Evolutionary conservation across 148 eudicot genomes (phyloP).

Genomic region (Simmondsia chinensis): DNA sequence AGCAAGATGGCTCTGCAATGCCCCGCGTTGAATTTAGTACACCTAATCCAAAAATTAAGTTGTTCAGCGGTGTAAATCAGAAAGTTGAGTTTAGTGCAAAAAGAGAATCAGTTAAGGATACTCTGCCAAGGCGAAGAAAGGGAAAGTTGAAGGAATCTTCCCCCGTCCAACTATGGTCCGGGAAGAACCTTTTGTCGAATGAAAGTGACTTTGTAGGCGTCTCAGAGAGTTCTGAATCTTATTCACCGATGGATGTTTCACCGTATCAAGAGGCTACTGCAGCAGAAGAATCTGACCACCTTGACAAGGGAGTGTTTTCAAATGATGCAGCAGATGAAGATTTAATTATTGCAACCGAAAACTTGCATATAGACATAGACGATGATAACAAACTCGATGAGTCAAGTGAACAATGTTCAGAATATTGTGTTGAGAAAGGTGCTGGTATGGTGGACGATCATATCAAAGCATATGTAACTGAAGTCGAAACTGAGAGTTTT

Average conservation of each 20-base stretch:
- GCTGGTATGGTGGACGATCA: slow-evolving; percentile 21
- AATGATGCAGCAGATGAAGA: slow-evolving; percentile 37
- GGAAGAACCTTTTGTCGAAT: slow-evolving; percentile 23
- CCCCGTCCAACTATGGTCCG: slow-evolving; percentile 17
- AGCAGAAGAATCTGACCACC: slow-evolving; percentile 23
- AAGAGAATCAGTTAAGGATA: slow-evolving; percentile 39
- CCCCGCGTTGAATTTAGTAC: slow-evolving; percentile 41
- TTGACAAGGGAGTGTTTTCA: slow-evolving; percentile 19
- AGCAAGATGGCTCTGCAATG: slow-evolving; percentile 22
- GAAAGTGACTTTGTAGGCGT: slow-evolving; percentile 25
- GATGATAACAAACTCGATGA: slow-evolving; percentile 19
- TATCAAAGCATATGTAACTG: slow-evolving; percentile 35
- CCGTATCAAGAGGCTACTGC: slow-evolving; percentile 49
- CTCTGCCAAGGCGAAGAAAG: slow-evolving; percentile 43
- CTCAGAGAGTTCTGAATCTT: slow-evolving; percentile 44
- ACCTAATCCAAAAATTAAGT: slow-evolving; percentile 27
- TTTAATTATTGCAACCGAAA: slow-evolving; percentile 42
- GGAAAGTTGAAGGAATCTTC: slow-evolving; percentile 41
- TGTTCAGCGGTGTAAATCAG: slow-evolving; percentile 27
- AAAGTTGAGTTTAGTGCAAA: slow-evolving; percentile 35
- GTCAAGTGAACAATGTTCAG: slow-evolving; percentile 22
- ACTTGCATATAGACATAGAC: slow-evolving; percentile 38
- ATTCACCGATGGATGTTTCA: slow-evolving; percentile 93
- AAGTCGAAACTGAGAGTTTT: slow-evolving; percentile 69
- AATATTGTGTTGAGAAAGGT: slow-evolving; percentile 11